Percentiles rank a stretch among this genome's conserved stretches.
phyloP scores from a whole-genome alignment of 805 yeast genomes.

The Grigorovia yakushimaensis region DNA sequence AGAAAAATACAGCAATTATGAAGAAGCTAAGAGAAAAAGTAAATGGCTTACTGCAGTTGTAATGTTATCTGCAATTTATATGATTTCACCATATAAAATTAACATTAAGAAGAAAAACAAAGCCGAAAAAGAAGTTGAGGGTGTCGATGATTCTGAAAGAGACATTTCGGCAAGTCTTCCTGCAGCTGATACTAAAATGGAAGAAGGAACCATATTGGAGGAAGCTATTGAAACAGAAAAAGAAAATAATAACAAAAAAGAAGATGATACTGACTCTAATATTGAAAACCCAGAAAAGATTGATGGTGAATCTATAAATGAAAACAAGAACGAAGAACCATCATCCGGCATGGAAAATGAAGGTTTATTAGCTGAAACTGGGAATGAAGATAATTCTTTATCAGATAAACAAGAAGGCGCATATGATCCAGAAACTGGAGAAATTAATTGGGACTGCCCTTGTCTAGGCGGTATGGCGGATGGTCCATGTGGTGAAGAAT shows the following conservation, averaged over 20 bases:
- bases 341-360: background rate
- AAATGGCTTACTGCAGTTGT: background rate
- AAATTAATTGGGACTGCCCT: constrained; percentile 99
- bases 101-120: background rate
- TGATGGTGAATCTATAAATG: background rate
- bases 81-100: background rate
- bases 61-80: background rate
- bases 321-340: background rate
- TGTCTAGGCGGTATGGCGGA: constrained; percentile 99
- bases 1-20: background rate
- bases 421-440: constrained; percentile 94
- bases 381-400: constrained; percentile 34
- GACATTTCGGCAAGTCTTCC: background rate
- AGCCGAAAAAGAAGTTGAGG: background rate
- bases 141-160: background rate
- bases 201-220: background rate
- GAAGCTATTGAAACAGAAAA: background rate
- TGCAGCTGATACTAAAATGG: background rate
- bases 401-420: constrained; percentile 45
- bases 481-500: constrained; percentile 98
- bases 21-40: background rate
- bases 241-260: background rate
- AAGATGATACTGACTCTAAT: background rate
- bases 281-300: background rate
- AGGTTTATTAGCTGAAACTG: constrained; percentile 66